phyloP scores from a whole-genome alignment of 208 protist species.

The Leishmania amazonensis region DNA sequence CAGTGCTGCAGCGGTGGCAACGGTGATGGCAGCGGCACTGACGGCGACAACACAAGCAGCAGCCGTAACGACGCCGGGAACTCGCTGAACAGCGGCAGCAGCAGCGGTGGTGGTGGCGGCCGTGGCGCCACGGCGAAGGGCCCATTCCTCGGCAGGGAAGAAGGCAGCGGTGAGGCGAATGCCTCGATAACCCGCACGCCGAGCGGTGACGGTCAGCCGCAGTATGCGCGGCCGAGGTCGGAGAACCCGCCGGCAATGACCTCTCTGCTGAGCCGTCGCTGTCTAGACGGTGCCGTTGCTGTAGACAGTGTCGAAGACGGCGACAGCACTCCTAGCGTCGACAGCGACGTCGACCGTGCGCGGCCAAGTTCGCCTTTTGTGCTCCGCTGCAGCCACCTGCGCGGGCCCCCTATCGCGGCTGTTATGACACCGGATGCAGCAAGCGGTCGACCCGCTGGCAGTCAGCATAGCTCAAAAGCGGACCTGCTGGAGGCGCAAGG shows the following conservation, averaged over 20 bases:
- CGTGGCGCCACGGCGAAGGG: neutral
- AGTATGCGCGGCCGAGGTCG: neutral
- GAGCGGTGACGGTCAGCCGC: neutral
- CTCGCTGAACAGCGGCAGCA: neutral
- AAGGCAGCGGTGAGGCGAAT: neutral
- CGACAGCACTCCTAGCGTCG: neutral
- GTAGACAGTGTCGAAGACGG: neutral
- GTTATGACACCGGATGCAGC: constrained; percentile 11
- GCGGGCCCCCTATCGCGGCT: constrained; percentile 13
- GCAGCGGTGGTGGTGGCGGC: neutral
- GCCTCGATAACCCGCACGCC: neutral
- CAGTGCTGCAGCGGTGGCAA: neutral
- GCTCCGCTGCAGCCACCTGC: neutral
- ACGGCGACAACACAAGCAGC: neutral
- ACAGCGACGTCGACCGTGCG: neutral
- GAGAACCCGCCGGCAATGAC: neutral
- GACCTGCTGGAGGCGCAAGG: neutral
- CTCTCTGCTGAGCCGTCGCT: neutral
- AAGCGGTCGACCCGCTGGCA: neutral
- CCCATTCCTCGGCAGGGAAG: neutral
- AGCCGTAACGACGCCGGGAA: neutral
- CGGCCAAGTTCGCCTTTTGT: constrained; percentile 3
- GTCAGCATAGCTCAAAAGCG: neutral
- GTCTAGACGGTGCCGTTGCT: neutral
- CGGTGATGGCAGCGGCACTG: neutral